phyloP scores from a whole-genome alignment of 257 asterid genomes.

The Paulownia fortunei region DNA sequence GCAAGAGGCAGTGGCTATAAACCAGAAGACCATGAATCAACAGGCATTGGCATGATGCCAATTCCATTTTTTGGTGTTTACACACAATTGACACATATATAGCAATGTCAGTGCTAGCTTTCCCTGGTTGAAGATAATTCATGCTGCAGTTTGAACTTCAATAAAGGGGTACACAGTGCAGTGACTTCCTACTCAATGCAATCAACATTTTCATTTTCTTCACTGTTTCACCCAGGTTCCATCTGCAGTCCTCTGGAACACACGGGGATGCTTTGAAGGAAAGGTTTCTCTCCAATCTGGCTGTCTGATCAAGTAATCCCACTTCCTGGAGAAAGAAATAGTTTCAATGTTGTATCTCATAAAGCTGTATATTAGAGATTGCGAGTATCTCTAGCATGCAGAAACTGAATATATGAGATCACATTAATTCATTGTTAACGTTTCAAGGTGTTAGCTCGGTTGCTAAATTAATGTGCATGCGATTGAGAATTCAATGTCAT shows the following conservation, averaged over 20 bases:
- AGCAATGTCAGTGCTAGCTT: neutral
- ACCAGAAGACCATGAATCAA: neutral
- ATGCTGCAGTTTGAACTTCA: neutral
- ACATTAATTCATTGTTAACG: neutral
- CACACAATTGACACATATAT: neutral
- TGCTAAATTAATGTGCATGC: neutral
- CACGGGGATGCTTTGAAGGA: constrained; percentile 65
- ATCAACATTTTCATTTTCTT: neutral
- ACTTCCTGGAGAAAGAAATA: constrained; percentile 53
- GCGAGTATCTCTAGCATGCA: neutral
- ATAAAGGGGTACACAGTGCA: neutral
- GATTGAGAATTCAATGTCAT: too few species aligned
- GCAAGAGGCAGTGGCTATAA: neutral
- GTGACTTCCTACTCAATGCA: neutral
- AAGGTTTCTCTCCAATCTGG: constrained; percentile 79
- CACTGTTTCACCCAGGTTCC: constrained; percentile 60
- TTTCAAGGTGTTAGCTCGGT: too few species aligned
- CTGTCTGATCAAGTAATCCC: constrained; percentile 73
- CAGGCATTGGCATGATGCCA: neutral
- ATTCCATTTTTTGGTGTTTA: neutral
- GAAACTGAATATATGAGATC: neutral
- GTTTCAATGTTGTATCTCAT: neutral
- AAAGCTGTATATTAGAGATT: neutral
- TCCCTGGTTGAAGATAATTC: neutral
- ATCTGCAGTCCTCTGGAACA: constrained; percentile 61